phyloP scores from a whole-genome alignment of 179 eudicot genomes.

The Kewa caespitosa region DNA sequence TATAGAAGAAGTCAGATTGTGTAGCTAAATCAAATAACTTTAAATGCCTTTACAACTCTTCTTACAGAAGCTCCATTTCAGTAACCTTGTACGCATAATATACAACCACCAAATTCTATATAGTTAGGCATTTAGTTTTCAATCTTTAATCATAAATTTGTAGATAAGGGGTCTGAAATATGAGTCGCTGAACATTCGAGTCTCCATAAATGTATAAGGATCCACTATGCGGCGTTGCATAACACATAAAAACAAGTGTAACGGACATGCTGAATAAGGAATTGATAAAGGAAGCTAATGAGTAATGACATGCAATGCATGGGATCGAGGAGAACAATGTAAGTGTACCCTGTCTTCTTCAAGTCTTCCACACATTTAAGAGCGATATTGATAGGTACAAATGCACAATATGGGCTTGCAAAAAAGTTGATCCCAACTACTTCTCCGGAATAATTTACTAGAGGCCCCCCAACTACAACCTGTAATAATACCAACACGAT shows the following conservation, averaged over 20 bases:
- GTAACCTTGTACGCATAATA: too few species aligned
- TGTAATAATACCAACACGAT: not conserved
- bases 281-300: not conserved
- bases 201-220: not conserved
- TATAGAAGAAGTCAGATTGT: too few species aligned
- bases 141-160: too few species aligned
- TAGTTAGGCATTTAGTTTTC: too few species aligned
- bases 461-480: slow-evolving; percentile 27
- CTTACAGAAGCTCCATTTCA: too few species aligned
- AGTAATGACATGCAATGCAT: not conserved
- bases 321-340: not conserved
- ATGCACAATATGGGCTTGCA: slow-evolving; percentile 9
- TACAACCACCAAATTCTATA: too few species aligned
- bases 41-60: too few species aligned
- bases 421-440: slow-evolving; percentile 26
- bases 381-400: slow-evolving; percentile 21
- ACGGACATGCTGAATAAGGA: not conserved
- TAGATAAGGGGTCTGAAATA: too few species aligned
- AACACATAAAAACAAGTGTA: too few species aligned
- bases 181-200: too few species aligned
- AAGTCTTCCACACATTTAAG: slow-evolving; percentile 22
- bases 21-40: too few species aligned
- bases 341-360: slow-evolving; percentile 10
- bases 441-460: slow-evolving; percentile 22
- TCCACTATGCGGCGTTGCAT: too few species aligned